Evolutionary conservation across 164 flowering plant genomes (phyloP), one percentile per base, ranked within the genome.

Genomic region (Chloranthus sessilifolius): DNA sequence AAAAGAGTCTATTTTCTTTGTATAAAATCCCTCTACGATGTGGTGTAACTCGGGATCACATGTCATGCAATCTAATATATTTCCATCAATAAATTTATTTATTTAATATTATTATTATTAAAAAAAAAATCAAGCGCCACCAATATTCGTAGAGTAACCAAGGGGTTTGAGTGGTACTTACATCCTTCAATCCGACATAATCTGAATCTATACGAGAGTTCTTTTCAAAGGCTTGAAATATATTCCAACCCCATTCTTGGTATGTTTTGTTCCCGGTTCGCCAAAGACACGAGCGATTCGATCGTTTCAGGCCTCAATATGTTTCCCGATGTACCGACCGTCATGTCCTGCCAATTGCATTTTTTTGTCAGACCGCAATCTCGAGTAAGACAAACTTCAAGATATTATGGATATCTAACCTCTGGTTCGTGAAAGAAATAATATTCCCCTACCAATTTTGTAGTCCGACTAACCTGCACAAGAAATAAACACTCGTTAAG

Each of bases 221-320:
- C 81, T 78, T 89, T 66, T 94, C 99, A 69, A 94, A 94, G 55
- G 99, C 99, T 79, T 87, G 86, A 48, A 94, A 94, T 51, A 89
- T 94, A 58, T 89, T 83, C 99, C 99, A 94, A 54, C 99, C 99
- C 97, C 99, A 94, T 31, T 94, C 99, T 72, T 83, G 78, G 65
- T 89, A 94, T 40, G 99, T 94, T 64, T 74, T 81, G 64, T 94
- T 94, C 12, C 97, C 99, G 10, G 99, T 89, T 10, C 99, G 97
- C 92, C 92, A 94, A 4, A 94, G 82, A 94, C 55, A 94, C 80
- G 39, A 94, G 85, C 16, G 99, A 94, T 66, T 94, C 99, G 43
- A 94, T 82, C 12, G 99, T 94, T 75, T 94, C 97, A 19, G 99
- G 99, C 74, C 99, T 81, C 77, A 89, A 58, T 66, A 94, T 89